These are phyloP conservation scores for Nannizzia gypsea DNA, from an alignment of 2,329 filamentous ascomycete genomes.

Conservation along the genomic window DNA sequence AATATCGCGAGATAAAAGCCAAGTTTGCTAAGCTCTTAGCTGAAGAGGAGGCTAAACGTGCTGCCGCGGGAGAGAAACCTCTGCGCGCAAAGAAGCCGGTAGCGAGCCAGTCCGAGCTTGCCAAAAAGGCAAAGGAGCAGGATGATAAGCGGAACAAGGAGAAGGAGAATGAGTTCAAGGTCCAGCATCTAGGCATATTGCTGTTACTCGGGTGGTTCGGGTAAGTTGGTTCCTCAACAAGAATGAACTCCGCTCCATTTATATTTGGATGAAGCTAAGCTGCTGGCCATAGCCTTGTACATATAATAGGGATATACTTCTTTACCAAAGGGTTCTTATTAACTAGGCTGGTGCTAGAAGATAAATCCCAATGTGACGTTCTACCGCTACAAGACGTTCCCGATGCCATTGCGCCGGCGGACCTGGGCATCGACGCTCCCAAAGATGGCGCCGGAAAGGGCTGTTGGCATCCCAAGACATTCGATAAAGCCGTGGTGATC, in stretches of 20 bases:
- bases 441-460: constrained; percentile 42
- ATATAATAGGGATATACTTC: constrained; percentile 71
- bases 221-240: constrained; percentile 21
- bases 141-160: constrained; percentile 21
- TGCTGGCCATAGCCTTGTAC: constrained; percentile 45
- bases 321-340: constrained; percentile 94
- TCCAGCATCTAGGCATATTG: constrained; percentile 27
- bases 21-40: constrained; percentile 16
- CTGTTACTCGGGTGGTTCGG: constrained; percentile 31
- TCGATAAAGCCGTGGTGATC: constrained; percentile 81
- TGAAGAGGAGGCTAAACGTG: constrained; percentile 14
- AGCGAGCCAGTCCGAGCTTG: constrained; percentile 13
- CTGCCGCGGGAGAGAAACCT: constrained; percentile 5
- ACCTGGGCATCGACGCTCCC: constrained; percentile 17
- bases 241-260: no score
- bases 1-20: constrained; percentile 15
- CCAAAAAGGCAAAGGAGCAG: constrained; percentile 18
- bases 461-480: constrained; percentile 93
- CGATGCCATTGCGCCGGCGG: constrained; percentile 1
- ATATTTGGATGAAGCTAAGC: background rate
- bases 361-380: constrained; percentile 57
- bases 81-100: background rate
- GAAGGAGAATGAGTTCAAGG: constrained; percentile 29
- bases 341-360: constrained; percentile 67
- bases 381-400: constrained; percentile 48